Evolutionary conservation across 2,329 filamentous ascomycete species (phyloP), one percentile per base, ranked within the genome.

Genomic region (Exserohilum turcica): DNA sequence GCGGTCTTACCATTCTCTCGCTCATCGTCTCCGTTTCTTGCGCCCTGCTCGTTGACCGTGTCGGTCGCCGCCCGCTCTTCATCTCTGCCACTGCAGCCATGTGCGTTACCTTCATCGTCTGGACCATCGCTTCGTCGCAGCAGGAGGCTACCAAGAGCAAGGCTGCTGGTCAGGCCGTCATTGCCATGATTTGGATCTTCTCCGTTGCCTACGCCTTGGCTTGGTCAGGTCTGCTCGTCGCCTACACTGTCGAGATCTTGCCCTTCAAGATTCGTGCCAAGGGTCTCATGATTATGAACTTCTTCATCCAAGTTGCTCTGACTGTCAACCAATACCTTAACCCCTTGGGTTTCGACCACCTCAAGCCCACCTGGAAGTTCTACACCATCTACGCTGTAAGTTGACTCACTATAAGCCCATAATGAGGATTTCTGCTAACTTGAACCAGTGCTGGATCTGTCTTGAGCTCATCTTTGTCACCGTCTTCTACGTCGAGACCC

Each of bases 401-500:
- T 74, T 29, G 9, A 5, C 3, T 7, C 3, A n/a, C 12, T 12
- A 44, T n/a, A 7, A 0, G 3, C 18, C 13, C 13, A 43, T n/a
- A 1, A 27, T 13, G 29, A 29, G 9, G 40, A 4, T 5, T 29
- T 16, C 19, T 37, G 15, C 62, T 68, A 40, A 67, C 28, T 21
- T 16, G 13, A 13, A 5, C 15, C 28, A 73, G 61, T 70, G 84
- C 49, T 87, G 85, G 85, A 82, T 87, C 67, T 76, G 81, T 40
- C 71, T 80, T 65, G 83, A 87, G 71, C 75, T 87, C 39, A 56
- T 83, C 40, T 86, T 87, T 61, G 84, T 88, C 31, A 86, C 81
- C 73, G 85, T 85, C 77, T 82, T 87, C 71, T 87, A 86, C 69
- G 81, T 87, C 50, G 87, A 91, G 76, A 90, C 87, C 15, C 85